These are phyloP conservation scores for Trichoderma gracile DNA, from an alignment of 2,329 filamentous ascomycete species.

Conservation along the genomic window DNA sequence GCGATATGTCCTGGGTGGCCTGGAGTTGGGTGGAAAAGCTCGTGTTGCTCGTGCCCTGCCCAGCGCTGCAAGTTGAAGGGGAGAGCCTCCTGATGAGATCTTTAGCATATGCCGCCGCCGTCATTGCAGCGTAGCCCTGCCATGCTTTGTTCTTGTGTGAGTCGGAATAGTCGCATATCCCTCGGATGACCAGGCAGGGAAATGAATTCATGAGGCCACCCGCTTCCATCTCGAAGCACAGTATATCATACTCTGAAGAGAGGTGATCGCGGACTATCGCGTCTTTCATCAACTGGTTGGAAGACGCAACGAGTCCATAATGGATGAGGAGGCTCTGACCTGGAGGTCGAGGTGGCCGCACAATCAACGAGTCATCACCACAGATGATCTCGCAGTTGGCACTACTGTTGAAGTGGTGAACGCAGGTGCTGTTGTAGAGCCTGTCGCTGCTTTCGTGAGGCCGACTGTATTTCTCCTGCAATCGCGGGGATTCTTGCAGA, in stretches of 20 bases:
- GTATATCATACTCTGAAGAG: not conserved
- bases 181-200: conserved; percentile 38
- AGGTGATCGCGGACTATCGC: conserved; percentile 25
- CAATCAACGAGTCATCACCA: not conserved
- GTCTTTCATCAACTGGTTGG: conserved; percentile 29
- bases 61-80: not conserved
- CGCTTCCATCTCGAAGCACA: conserved; percentile 28
- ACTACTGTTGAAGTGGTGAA: conserved; percentile 12
- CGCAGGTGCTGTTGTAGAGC: conserved; percentile 19
- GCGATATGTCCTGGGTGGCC: not conserved
- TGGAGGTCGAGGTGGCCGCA: not conserved
- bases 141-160: conserved; percentile 31
- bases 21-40: not conserved
- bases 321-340: not conserved
- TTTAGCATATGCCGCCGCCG: conserved; percentile 36
- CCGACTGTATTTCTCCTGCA: conserved; percentile 22
- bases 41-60: not conserved
- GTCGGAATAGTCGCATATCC: conserved; percentile 42
- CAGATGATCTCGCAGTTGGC: not conserved
- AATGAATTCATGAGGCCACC: conserved; percentile 34
- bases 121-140: conserved; percentile 33
- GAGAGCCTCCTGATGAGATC: conserved; percentile 28
- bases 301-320: conserved; percentile 25
- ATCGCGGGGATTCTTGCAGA: conserved; percentile 8
- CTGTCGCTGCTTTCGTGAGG: conserved; percentile 21